Evolutionary conservation across 768 basidiomycete species (phyloP).

Genomic region (Boletus edulis): DNA sequence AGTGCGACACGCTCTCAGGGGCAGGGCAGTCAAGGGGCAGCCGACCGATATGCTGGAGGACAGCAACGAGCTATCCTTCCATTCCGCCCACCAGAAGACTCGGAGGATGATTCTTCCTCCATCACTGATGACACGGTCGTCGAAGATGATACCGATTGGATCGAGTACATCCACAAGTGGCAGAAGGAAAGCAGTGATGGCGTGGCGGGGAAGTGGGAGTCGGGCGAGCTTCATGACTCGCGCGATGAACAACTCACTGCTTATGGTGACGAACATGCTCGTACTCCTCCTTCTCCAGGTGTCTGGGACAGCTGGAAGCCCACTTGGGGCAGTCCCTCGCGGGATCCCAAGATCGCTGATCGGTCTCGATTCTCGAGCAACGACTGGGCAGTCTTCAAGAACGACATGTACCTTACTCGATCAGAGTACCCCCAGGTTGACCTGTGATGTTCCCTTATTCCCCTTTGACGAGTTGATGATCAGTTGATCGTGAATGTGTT

Average conservation of each 20-base stretch:
- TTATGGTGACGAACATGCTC: background rate
- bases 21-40: background rate
- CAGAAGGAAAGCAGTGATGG: background rate
- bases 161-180: background rate
- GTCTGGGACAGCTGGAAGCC: background rate
- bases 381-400: constrained; percentile 1
- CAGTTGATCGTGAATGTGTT: no score
- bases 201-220: background rate
- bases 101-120: background rate
- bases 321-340: background rate
- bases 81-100: background rate
- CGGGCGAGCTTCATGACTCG: no score
- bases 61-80: background rate
- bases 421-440: no score
- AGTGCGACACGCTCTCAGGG: background rate
- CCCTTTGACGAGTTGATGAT: no score
- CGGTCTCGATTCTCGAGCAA: background rate
- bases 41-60: background rate
- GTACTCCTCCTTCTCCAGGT: background rate
- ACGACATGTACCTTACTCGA: background rate
- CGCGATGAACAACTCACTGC: background rate
- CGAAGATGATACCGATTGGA: constrained; percentile 1
- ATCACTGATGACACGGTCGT: background rate
- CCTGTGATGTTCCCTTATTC: no score
- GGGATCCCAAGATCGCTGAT: background rate